Evolutionary conservation across 148 eudicot genomes (phyloP).

Genomic region (Rhododendron griersonianum): DNA sequence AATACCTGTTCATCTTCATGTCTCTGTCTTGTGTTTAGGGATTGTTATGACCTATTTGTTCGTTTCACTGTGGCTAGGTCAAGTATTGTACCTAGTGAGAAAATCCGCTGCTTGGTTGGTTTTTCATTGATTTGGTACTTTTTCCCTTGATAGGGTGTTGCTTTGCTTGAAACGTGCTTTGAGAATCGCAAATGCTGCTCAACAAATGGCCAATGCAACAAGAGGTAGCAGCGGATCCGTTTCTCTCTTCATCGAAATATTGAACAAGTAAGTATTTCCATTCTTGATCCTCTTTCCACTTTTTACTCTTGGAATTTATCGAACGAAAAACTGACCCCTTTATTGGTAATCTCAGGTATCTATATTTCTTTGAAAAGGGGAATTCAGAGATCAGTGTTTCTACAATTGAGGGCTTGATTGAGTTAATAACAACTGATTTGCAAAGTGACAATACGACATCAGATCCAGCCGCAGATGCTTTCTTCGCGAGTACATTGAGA

Average conservation of each 20-base stretch:
- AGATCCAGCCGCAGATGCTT: constrained; percentile 92
- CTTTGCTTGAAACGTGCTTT: constrained; percentile 96
- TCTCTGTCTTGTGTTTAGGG: background rate
- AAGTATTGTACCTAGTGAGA: background rate
- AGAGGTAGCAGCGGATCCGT: constrained; percentile 87
- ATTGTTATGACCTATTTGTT: background rate
- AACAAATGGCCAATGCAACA: constrained; percentile 92
- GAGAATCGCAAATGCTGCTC: constrained; percentile 92
- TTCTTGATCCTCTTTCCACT: background rate
- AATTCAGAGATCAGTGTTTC: constrained; percentile 70
- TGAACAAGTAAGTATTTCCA: constrained; percentile 70
- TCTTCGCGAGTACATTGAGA: constrained; percentile 78
- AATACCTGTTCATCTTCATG: constrained; percentile 5
- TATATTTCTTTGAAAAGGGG: constrained; percentile 96
- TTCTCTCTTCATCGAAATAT: constrained; percentile 81
- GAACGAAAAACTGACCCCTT: background rate
- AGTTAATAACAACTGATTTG: constrained; percentile 81
- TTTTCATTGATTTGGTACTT: constrained; percentile 7
- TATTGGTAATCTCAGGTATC: constrained; percentile 55
- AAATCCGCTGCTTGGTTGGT: constrained; percentile 1
- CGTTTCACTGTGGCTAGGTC: background rate
- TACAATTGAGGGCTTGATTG: constrained; percentile 76
- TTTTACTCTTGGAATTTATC: background rate
- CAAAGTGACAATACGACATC: constrained; percentile 54
- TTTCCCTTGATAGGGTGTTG: constrained; percentile 54